Evolutionary conservation across 441 rosid genomes (phyloP).

Genomic region (Cnidoscolus chayamansa): DNA sequence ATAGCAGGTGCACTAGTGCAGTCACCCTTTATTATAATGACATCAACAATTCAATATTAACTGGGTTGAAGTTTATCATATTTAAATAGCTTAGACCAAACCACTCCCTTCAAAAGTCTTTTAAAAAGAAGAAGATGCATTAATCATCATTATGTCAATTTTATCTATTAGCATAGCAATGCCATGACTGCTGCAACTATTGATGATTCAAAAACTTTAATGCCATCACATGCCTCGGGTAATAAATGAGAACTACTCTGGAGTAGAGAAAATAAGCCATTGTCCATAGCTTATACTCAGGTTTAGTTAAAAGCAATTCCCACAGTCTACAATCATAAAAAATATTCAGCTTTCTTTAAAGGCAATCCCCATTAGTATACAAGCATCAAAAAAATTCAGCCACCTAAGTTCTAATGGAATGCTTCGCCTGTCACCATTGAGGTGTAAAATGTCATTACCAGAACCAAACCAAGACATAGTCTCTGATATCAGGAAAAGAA

Average conservation of each 20-base stretch:
- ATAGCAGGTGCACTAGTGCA: neutral
- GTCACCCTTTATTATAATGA: neutral
- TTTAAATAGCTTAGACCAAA: neutral
- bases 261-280: neutral
- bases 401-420: neutral
- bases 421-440: neutral
- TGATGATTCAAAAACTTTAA: neutral
- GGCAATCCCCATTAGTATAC: neutral
- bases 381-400: neutral
- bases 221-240: neutral
- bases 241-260: neutral
- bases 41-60: neutral
- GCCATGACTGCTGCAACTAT: neutral
- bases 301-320: conserved; percentile 2
- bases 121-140: neutral
- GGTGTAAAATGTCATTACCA: neutral
- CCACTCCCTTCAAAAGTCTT: neutral
- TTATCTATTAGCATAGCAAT: neutral
- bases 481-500: neutral
- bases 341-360: neutral
- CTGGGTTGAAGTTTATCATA: neutral
- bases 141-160: neutral
- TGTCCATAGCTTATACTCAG: neutral
- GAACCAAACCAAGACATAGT: neutral
- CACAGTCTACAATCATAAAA: neutral